Conservation (phyloP, 2,329 filamentous ascomycete species). For the Fusarium xyrophilum region DNA sequence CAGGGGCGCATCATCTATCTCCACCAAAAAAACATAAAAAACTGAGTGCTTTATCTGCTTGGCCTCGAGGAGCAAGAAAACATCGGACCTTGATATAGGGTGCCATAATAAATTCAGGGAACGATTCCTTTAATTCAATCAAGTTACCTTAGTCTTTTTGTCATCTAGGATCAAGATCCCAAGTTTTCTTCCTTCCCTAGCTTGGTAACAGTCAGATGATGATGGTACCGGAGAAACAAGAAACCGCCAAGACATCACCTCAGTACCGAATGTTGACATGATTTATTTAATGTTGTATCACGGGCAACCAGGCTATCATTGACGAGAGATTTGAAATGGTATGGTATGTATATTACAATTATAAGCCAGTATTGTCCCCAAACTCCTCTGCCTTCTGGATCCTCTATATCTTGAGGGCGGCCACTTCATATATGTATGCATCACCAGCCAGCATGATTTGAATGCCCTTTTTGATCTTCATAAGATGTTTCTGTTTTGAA, state of each 20-base stretch:
- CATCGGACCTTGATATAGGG: too few species aligned
- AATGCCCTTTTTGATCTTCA: conserved; percentile 21
- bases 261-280: background rate
- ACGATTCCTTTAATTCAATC: too few species aligned
- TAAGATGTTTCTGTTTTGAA: conserved; percentile 21
- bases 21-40: conserved; percentile 22
- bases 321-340: conserved; percentile 18
- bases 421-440: conserved; percentile 34
- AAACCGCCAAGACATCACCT: conserved; percentile 8
- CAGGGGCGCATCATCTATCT: conserved; percentile 34
- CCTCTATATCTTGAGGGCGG: conserved; percentile 25
- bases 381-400: conserved; percentile 30
- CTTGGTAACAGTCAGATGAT: background rate
- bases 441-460: conserved; percentile 25
- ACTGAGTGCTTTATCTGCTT: conserved; percentile 11
- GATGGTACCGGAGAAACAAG: conserved; percentile 26
- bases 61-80: too few species aligned
- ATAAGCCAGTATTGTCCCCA: conserved; percentile 38
- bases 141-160: too few species aligned
- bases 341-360: conserved; percentile 42
- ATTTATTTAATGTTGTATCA: background rate
- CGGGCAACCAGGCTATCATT: background rate
- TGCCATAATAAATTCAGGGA: too few species aligned
- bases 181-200: too few species aligned
- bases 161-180: too few species aligned